Conservation (phyloP, 1,284 basidiomycete genomes). For the Pyrrhoderma noxium region DNA sequence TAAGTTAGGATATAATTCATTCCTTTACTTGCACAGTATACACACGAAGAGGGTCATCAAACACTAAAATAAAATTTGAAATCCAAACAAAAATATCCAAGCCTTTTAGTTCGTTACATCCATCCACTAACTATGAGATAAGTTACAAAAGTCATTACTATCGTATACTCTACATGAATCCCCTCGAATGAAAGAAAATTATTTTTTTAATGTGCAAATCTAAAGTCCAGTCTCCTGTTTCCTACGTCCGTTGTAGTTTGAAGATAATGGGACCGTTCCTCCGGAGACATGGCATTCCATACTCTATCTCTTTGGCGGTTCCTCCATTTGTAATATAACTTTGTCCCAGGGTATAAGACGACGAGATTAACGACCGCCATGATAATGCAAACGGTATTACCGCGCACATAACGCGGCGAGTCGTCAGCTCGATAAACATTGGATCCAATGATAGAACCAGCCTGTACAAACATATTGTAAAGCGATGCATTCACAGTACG, state of each 20-base stretch:
- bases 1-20: no score
- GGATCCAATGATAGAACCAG: constrained; percentile 38
- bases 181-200: background rate
- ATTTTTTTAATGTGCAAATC: constrained; percentile 39
- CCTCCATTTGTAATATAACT: constrained; percentile 45
- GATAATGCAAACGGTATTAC: constrained; percentile 39
- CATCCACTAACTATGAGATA: no score
- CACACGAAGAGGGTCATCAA: no score
- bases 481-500: constrained; percentile 49
- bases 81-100: no score
- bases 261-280: constrained; percentile 36
- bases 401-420: constrained; percentile 39
- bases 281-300: constrained; percentile 45
- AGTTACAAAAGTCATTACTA: background rate
- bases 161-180: constrained; percentile 1
- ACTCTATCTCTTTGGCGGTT: constrained; percentile 40
- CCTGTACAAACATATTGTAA: constrained; percentile 62
- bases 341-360: constrained; percentile 43
- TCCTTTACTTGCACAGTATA: no score
- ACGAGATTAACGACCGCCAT: constrained; percentile 41
- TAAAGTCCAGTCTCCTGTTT: constrained; percentile 36
- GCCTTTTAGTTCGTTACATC: no score
- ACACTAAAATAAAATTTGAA: no score
- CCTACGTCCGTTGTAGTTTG: constrained; percentile 36
- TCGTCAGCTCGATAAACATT: constrained; percentile 42